Evolutionary conservation across 202 grass and related monocot species (phyloP).

Genomic region (Bolboschoenoplectus hybrid): DNA sequence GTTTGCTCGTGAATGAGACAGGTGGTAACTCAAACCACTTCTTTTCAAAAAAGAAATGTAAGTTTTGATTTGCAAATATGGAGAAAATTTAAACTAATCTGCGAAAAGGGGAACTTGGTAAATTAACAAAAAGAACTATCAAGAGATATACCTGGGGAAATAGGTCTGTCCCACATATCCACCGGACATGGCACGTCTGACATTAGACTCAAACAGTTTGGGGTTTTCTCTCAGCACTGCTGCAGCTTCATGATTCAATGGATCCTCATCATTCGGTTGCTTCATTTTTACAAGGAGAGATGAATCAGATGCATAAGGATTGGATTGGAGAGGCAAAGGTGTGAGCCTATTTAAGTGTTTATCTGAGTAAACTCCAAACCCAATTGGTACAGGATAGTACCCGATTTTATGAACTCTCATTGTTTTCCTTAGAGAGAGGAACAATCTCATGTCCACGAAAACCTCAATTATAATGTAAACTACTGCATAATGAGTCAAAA

Average conservation of each 20-base stretch:
- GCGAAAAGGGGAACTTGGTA: not conserved
- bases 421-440: not conserved
- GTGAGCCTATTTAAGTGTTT: slow-evolving; percentile 6
- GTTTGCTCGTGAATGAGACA: too few relatives aligned
- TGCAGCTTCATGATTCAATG: slow-evolving; percentile 77
- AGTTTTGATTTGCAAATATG: not conserved
- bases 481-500: not conserved
- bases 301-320: slow-evolving; percentile 1
- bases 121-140: not conserved
- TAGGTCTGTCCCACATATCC: slow-evolving; percentile 73
- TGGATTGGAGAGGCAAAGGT: not conserved
- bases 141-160: slow-evolving; percentile 62
- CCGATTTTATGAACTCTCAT: not conserved
- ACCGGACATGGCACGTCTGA: slow-evolving; percentile 72
- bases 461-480: not conserved
- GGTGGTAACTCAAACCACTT: too few relatives aligned
- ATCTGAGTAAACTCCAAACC: not conserved
- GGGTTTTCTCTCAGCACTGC: slow-evolving; percentile 74
- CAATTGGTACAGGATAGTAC: not conserved
- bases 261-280: slow-evolving; percentile 86
- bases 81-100: not conserved
- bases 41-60: not conserved
- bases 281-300: slow-evolving; percentile 44
- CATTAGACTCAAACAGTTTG: slow-evolving; percentile 75
- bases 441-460: not conserved